Base-by-base conservation (phyloP, 192 early-diverging fungal species). In the Rhizophagus sp. region DNA sequence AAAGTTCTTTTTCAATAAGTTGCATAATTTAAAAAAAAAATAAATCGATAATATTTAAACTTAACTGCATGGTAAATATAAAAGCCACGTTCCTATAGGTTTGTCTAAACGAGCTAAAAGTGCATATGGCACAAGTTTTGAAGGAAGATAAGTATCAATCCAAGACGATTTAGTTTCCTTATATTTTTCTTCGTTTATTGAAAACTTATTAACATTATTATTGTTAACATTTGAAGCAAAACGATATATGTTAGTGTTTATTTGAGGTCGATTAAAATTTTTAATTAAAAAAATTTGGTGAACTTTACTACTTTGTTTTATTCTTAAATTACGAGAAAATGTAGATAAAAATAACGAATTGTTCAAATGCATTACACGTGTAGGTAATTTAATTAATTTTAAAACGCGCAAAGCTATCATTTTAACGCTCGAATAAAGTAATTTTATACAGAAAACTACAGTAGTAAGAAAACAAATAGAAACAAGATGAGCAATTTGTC, bases 11-110 rank as follows among this genome's bases (percentile, higher is more conserved):
- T n/a, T 75, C 57, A 36, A 25, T 15, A 75, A 75, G 11, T 62
- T 25, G 12, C 6, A 75, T 19, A 30, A 30, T 27, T 25, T 2
- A 50, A 9, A 75, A 24, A 15, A 50, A 9, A 75, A 24, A 15
- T 17, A 3, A 39, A 62, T 19, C 19, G 11, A 25, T 24, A 22
- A 5, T 61, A 8, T 63, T n/a, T 62, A 10, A 25, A 77, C 27
- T 3, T 91, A 94, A 84, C 92, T 89, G 82, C 97, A 97, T 25
- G 97, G 97, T 87, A 96, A 93, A 76, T 91, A 95, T 22, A 99
- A 89, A 33, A 99, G 86, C 91, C 94, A 96, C 2, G 96, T 97
- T 1, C 96, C 97, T 61, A 94, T 93, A 0, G 97, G 96, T 81
- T 95, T 96, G 80, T 99, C 96, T 8, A 97, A 79, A 1, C 97